Evolutionary conservation across 2,329 filamentous ascomycete genomes (phyloP).

Genomic region (Blumeria graminis): DNA sequence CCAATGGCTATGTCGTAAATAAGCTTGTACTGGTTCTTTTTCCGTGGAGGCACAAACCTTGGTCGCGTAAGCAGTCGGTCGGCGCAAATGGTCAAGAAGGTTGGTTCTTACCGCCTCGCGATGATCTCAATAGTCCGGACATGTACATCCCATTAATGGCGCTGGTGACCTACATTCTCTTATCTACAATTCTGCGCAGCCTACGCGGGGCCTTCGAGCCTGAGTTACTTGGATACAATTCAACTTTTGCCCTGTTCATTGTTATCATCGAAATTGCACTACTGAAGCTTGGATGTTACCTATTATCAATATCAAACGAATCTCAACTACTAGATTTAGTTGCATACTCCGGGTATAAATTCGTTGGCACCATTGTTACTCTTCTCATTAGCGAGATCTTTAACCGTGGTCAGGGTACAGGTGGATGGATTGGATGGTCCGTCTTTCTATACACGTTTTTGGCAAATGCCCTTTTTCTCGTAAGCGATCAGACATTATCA

Average conservation of each 20-base stretch:
- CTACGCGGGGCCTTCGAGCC: slow-evolving; percentile 82
- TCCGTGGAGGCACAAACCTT: slow-evolving; percentile 92
- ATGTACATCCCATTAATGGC: slow-evolving; percentile 99
- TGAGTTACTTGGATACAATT: slow-evolving; percentile 74
- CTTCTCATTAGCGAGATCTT: slow-evolving; percentile 56
- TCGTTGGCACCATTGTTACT: slow-evolving; percentile 85
- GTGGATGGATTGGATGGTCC: slow-evolving; percentile 70
- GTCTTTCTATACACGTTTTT: slow-evolving; percentile 81
- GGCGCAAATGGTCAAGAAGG: slow-evolving; percentile 45
- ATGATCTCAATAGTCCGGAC: slow-evolving; percentile 92
- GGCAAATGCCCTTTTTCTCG: slow-evolving; percentile 86
- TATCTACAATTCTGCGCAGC: slow-evolving; percentile 75
- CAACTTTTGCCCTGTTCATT: slow-evolving; percentile 59
- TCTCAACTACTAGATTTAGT: slow-evolving; percentile 83
- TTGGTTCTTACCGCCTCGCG: slow-evolving; percentile 72
- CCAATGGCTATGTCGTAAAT: slow-evolving; percentile 84
- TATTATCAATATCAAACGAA: slow-evolving; percentile 80
- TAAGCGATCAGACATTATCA: slow-evolving; percentile 21
- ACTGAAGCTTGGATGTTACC: slow-evolving; percentile 77
- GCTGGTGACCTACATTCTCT: slow-evolving; percentile 85
- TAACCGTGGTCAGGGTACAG: slow-evolving; percentile 57
- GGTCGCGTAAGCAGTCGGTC: slow-evolving; percentile 70
- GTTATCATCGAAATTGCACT: slow-evolving; percentile 74
- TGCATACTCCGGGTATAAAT: slow-evolving; percentile 96
- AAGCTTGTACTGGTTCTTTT: slow-evolving; percentile 88